Conservation (phyloP, 2,329 filamentous ascomycete genomes). For the Beauveria medogensis region DNA sequence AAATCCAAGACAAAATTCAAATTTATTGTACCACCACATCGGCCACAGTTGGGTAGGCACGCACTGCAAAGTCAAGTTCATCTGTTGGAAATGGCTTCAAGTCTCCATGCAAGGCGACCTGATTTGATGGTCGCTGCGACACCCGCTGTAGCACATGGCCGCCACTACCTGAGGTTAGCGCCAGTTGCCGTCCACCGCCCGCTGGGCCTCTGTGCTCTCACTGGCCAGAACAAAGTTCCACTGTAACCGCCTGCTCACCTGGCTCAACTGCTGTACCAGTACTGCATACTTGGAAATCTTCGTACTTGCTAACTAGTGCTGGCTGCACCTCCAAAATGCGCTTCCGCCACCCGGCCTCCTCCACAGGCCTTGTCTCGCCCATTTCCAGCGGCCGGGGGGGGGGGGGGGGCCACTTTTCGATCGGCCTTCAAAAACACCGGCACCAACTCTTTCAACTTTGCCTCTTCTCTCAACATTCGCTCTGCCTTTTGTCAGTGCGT, state of each 20-base stretch:
- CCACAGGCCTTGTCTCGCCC: background rate
- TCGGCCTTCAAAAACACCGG: slow-evolving; percentile 5
- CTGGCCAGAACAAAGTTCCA: too few relatives aligned
- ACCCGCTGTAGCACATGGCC: too few relatives aligned
- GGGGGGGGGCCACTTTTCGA: background rate
- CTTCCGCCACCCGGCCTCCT: background rate
- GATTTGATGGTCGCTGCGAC: background rate
- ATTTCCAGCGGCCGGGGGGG: background rate
- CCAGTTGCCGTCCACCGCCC: too few relatives aligned
- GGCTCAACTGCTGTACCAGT: background rate
- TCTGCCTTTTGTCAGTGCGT: slow-evolving; percentile 2
- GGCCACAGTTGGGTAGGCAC: too few relatives aligned
- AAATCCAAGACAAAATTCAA: too few relatives aligned
- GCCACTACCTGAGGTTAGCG: too few relatives aligned
- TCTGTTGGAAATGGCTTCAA: background rate
- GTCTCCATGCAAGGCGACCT: background rate
- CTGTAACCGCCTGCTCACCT: background rate
- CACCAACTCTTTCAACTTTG: slow-evolving; percentile 2
- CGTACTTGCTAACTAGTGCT: too few relatives aligned
- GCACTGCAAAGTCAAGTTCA: too few relatives aligned
- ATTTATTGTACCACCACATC: too few relatives aligned
- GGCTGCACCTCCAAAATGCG: background rate
- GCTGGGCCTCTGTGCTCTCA: too few relatives aligned
- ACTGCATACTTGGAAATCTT: background rate
- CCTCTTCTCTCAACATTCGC: slow-evolving; percentile 7